Conservation (phyloP, 1,284 basidiomycete species). For the Salmacisia buchloeana region DNA sequence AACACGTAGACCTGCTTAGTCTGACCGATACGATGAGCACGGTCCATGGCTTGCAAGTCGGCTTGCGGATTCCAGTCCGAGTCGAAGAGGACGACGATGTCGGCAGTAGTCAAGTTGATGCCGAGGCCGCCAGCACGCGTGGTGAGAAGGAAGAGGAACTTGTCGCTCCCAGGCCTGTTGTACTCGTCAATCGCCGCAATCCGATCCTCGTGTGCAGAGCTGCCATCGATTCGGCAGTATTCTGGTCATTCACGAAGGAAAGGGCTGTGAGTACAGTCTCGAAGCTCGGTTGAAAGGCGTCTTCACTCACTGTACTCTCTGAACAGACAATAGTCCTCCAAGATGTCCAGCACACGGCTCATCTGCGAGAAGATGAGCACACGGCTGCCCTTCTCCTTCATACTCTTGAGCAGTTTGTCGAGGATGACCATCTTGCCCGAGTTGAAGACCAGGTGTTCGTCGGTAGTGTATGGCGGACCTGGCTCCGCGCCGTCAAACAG, state of each 20-base stretch:
- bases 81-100: conserved; percentile 95
- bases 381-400: conserved; percentile 88
- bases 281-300: background rate
- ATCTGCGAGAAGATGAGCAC: conserved; percentile 98
- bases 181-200: conserved; percentile 95
- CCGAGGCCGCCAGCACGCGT: conserved; percentile 97
- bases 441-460: conserved; percentile 91
- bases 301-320: conserved; percentile 69
- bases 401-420: conserved; percentile 76
- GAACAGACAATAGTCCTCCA: conserved; percentile 97
- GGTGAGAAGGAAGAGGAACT: conserved; percentile 93
- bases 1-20: conserved; percentile 99
- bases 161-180: conserved; percentile 89
- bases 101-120: conserved; percentile 92
- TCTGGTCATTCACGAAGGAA: conserved; percentile 60
- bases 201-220: conserved; percentile 92
- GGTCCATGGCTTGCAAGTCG: conserved; percentile 98
- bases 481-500: conserved; percentile 64
- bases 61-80: conserved; percentile 99
- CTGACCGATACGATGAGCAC: conserved; percentile 96
- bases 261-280: background rate
- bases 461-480: conserved; percentile 95
- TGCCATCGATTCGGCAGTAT: conserved; percentile 94
- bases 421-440: conserved; percentile 97
- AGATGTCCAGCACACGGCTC: conserved; percentile 89